Evolutionary conservation across 371 early-diverging fungal genomes (phyloP).

Genomic region (Circinella minor): DNA sequence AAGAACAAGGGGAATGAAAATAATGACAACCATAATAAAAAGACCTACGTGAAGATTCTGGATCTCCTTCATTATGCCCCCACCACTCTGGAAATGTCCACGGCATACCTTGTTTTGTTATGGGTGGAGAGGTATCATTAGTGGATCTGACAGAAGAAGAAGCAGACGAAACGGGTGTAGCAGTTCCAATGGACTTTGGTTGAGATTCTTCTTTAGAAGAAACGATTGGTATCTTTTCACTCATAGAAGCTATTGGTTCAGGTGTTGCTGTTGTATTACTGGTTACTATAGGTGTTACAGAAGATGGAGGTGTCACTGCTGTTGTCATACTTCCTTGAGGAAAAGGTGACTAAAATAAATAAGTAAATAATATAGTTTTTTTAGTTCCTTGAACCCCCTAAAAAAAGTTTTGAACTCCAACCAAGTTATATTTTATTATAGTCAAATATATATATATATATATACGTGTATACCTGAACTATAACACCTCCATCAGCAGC

Average conservation of each 20-base stretch:
- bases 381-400: background rate
- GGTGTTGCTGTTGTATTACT: background rate
- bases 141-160: background rate
- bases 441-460: too few relatives aligned
- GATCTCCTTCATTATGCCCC: constrained; percentile 33
- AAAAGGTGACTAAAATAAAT: too few relatives aligned
- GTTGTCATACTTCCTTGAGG: too few relatives aligned
- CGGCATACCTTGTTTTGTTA: constrained; percentile 22
- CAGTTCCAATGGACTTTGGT: background rate
- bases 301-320: too few relatives aligned
- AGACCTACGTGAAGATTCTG: background rate
- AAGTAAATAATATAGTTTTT: too few relatives aligned
- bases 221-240: background rate
- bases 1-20: background rate
- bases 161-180: background rate
- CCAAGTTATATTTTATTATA: too few relatives aligned
- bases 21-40: background rate
- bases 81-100: constrained; percentile 53
- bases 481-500: constrained; percentile 17
- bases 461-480: background rate
- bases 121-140: background rate
- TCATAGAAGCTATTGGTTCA: background rate
- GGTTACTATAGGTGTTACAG: too few relatives aligned
- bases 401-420: too few relatives aligned
- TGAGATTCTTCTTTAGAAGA: constrained; percentile 1